Percentiles rank a stretch among this genome's conserved stretches.
These are phyloP conservation scores for Lentinula novae-zelandiae DNA, from an alignment of 1,284 basidiomycete genomes.

Conservation along the genomic window DNA sequence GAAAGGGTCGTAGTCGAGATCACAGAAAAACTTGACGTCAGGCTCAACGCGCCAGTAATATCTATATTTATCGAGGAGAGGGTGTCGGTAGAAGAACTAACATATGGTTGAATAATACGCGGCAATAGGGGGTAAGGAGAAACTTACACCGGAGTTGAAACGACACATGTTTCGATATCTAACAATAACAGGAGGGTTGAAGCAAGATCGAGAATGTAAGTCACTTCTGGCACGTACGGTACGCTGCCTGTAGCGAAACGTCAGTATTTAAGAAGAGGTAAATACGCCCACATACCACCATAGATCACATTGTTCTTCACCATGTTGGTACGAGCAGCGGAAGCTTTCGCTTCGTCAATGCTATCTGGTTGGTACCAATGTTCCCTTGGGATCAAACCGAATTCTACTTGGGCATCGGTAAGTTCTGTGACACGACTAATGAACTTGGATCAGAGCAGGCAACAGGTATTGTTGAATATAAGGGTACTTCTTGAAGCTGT, in stretches of 20 bases:
- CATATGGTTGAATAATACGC: slow-evolving; percentile 12
- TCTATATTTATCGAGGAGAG: slow-evolving; percentile 75
- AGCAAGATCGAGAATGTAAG: slow-evolving; percentile 5
- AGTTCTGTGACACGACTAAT: slow-evolving; percentile 61
- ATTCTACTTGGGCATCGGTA: slow-evolving; percentile 67
- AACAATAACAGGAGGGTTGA: neutral
- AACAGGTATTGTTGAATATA: neutral
- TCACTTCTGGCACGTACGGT: slow-evolving; percentile 8
- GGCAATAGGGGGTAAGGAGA: neutral
- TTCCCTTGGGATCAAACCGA: slow-evolving; percentile 78
- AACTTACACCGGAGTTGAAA: slow-evolving; percentile 85
- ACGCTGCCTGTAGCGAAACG: slow-evolving; percentile 37
- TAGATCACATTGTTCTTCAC: slow-evolving; percentile 71
- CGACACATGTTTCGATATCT: slow-evolving; percentile 91
- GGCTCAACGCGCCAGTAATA: slow-evolving; percentile 87
- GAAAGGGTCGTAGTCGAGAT: slow-evolving; percentile 87
- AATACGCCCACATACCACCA: slow-evolving; percentile 42
- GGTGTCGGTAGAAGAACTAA: slow-evolving; percentile 85
- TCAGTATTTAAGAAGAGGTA: neutral
- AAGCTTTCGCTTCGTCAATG: slow-evolving; percentile 70
- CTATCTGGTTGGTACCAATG: slow-evolving; percentile 82
- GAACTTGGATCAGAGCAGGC: slow-evolving; percentile 10
- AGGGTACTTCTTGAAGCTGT: slow-evolving; percentile 54
- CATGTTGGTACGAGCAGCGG: slow-evolving; percentile 61
- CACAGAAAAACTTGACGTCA: slow-evolving; percentile 82